phyloP scores from a whole-genome alignment of 1,284 basidiomycete species.

The Microbotryum scabiosae region DNA sequence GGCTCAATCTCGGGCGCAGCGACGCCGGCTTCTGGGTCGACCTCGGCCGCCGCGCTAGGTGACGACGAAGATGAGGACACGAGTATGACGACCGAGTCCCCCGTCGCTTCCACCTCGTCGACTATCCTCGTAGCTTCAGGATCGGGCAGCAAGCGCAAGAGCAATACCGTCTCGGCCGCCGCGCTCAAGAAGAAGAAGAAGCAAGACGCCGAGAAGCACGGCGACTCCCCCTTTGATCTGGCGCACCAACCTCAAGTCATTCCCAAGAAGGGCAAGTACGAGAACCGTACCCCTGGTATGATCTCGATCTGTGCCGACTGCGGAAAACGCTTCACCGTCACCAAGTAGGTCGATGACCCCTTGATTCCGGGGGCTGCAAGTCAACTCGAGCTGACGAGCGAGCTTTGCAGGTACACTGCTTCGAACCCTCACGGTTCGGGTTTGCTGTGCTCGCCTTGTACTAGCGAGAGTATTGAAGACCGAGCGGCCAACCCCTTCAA shows the following conservation, averaged over 20 bases:
- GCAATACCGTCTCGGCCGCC: background rate
- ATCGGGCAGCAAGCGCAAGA: background rate
- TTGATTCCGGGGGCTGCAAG: background rate
- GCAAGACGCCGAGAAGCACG: constrained; percentile 1
- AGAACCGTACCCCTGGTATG: constrained; percentile 51
- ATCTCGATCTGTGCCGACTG: constrained; percentile 77
- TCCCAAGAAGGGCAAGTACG: constrained; percentile 25
- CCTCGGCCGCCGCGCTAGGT: background rate
- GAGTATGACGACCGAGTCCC: no score
- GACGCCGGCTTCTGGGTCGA: background rate
- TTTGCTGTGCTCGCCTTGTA: constrained; percentile 32
- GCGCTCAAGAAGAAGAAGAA: constrained; percentile 14
- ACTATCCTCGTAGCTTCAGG: background rate
- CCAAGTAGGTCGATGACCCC: constrained; percentile 48
- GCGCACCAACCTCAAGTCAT: constrained; percentile 1
- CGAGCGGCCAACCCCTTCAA: constrained; percentile 5
- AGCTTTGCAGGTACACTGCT: constrained; percentile 22
- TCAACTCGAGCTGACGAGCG: background rate
- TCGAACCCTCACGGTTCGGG: constrained; percentile 27
- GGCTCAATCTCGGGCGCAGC: constrained; percentile 2
- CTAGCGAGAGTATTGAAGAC: constrained; percentile 29
- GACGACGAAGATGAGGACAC: background rate
- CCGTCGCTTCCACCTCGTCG: constrained; percentile 2
- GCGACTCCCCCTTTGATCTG: constrained; percentile 8
- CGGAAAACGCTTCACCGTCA: constrained; percentile 72